phyloP scores from a whole-genome alignment of 768 basidiomycete genomes.

The Rhodotorula babjevae region DNA sequence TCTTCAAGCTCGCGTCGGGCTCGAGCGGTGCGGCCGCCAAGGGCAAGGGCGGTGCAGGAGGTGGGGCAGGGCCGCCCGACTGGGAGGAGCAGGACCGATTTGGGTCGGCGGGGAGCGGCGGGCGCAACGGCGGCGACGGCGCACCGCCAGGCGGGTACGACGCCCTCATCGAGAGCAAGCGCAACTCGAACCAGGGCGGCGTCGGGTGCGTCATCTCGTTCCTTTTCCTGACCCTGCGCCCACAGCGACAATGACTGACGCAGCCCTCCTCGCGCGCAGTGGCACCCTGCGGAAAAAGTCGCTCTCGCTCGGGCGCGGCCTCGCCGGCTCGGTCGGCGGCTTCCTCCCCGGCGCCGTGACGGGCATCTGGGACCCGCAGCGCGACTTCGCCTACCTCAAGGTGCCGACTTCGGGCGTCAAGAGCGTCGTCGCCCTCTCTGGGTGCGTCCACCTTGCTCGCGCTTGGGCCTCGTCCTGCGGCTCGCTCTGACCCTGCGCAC shows the following conservation, averaged over 20 bases:
- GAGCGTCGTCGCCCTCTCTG: slow-evolving; percentile 81
- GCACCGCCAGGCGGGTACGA: slow-evolving; percentile 62
- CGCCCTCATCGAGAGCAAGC: slow-evolving; percentile 72
- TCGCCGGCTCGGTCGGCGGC: slow-evolving; percentile 67
- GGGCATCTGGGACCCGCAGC: slow-evolving; percentile 93
- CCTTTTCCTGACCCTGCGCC: neutral
- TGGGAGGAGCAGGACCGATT: slow-evolving; percentile 38
- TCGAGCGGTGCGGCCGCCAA: neutral
- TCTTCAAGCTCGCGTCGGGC: slow-evolving; percentile 65
- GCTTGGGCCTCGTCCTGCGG: too few species aligned
- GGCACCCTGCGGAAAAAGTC: slow-evolving; percentile 61
- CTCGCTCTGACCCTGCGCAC: neutral
- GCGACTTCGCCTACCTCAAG: slow-evolving; percentile 87
- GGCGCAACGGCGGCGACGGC: slow-evolving; percentile 49
- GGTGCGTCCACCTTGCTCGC: slow-evolving; percentile 54
- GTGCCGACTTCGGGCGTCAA: slow-evolving; percentile 71
- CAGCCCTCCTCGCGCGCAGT: slow-evolving; percentile 3
- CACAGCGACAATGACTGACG: too few species aligned
- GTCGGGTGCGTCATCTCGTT: slow-evolving; percentile 14
- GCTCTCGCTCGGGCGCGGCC: slow-evolving; percentile 65
- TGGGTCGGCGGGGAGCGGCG: neutral
- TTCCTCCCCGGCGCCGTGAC: slow-evolving; percentile 83
- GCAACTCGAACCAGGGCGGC: slow-evolving; percentile 50
- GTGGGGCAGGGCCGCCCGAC: slow-evolving; percentile 38
- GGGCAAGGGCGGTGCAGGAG: slow-evolving; percentile 41